Conservation (phyloP, 2,329 filamentous ascomycete species). For the Podosphaera fusca region DNA sequence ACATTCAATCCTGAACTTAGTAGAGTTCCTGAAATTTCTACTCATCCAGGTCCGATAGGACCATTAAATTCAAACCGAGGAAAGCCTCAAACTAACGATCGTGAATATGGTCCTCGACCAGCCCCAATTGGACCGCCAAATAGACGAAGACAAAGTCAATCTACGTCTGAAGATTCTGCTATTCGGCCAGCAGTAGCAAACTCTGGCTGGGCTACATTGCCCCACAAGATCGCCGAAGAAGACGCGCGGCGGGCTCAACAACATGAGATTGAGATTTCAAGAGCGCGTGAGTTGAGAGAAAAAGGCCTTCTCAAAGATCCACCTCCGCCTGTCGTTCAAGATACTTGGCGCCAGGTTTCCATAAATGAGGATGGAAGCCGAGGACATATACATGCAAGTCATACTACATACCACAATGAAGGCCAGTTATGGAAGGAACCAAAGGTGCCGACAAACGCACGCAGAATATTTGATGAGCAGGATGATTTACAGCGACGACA, state of each 20-base stretch:
- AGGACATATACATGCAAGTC: constrained; percentile 8
- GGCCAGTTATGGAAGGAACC: constrained; percentile 5
- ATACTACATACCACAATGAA: constrained; percentile 8
- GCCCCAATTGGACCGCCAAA: constrained; percentile 16
- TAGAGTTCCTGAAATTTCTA: constrained; percentile 15
- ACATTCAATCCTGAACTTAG: constrained; percentile 45
- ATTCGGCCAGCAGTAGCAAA: constrained; percentile 7
- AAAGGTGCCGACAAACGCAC: constrained; percentile 3
- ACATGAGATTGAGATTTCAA: constrained; percentile 9
- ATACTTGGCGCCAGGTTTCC: constrained; percentile 14
- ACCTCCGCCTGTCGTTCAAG: constrained; percentile 10
- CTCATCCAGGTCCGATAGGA: constrained; percentile 16
- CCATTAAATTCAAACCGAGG: constrained; percentile 13
- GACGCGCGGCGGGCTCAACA: constrained; percentile 8
- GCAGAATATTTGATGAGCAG: constrained; percentile 9
- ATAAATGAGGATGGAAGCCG: constrained; percentile 14
- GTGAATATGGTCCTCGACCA: constrained; percentile 13
- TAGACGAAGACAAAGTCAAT: constrained; percentile 6
- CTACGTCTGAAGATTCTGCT: constrained; percentile 2
- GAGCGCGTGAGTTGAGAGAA: constrained; percentile 9
- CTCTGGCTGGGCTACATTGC: constrained; percentile 11
- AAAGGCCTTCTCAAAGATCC: constrained; percentile 6
- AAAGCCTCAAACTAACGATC: constrained; percentile 11
- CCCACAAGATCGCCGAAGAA: constrained; percentile 11
- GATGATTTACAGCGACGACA: constrained; percentile 6